phyloP scores from a whole-genome alignment of 371 early-diverging fungal genomes.

The Mucor irregularis region DNA sequence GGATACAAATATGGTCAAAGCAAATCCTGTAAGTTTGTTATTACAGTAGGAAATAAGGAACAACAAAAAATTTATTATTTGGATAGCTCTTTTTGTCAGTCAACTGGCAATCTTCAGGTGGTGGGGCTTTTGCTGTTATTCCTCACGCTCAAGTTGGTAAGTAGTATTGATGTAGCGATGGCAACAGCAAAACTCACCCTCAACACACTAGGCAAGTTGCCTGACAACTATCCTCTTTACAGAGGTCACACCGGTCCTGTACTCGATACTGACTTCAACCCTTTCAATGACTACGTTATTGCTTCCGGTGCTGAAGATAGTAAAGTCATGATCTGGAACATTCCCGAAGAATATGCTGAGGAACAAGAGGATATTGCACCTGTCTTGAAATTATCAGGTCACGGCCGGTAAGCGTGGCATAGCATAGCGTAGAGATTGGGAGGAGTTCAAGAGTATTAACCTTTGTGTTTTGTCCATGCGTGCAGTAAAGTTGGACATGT shows the following conservation, averaged over 20 bases:
- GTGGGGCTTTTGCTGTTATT: constrained; percentile 96
- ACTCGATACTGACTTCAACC: constrained; percentile 96
- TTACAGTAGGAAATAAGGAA: neutral
- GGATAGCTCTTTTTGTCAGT: constrained; percentile 81
- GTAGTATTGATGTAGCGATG: neutral
- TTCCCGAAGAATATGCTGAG: constrained; percentile 82
- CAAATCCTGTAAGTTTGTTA: constrained; percentile 76
- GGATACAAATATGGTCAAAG: constrained; percentile 96
- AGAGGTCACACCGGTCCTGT: constrained; percentile 94
- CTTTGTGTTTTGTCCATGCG: no score
- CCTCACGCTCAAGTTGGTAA: constrained; percentile 79
- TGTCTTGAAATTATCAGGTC: constrained; percentile 66
- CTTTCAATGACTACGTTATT: constrained; percentile 92
- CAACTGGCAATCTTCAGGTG: constrained; percentile 96
- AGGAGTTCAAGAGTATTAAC: neutral
- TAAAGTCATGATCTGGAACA: constrained; percentile 94
- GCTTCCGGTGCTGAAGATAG: constrained; percentile 94
- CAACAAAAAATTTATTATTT: neutral
- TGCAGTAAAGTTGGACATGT: constrained; percentile 95
- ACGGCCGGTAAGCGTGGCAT: constrained; percentile 50
- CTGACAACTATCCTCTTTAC: constrained; percentile 84
- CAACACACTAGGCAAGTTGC: constrained; percentile 68
- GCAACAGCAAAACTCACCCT: neutral
- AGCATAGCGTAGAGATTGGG: neutral
- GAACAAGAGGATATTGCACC: constrained; percentile 60